phyloP scores from a whole-genome alignment of 305 asterid species.

The Fraxinus nigra region DNA sequence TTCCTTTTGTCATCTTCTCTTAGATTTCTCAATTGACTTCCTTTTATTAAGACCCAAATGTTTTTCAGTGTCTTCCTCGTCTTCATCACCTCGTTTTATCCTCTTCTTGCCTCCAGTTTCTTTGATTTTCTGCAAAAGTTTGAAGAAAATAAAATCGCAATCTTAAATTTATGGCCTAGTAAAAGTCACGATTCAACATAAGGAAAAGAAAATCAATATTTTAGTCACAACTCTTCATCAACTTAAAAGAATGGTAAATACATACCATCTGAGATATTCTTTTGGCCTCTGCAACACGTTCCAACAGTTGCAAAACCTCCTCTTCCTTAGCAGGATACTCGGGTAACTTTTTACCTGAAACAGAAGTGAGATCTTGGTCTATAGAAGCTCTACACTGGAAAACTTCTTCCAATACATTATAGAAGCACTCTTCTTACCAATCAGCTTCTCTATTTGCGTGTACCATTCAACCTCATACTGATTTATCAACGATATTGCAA shows the following conservation, averaged over 20 bases:
- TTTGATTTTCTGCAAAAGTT: conserved; percentile 56
- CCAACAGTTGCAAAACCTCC: conserved; percentile 63
- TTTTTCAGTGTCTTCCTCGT: conserved; percentile 50
- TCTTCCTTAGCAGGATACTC: conserved; percentile 67
- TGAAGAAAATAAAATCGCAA: not conserved
- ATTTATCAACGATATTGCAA: conserved; percentile 74
- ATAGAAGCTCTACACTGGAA: not conserved
- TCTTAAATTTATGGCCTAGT: not conserved
- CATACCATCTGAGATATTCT: conserved; percentile 68
- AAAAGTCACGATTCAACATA: not conserved
- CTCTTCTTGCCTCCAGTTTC: conserved; percentile 55
- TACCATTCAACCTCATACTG: conserved; percentile 92
- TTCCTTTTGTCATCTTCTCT: conserved; percentile 22
- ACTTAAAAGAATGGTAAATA: not conserved
- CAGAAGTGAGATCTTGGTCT: conserved; percentile 13
- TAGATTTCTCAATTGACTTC: conserved; percentile 34
- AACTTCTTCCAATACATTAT: conserved; percentile 7
- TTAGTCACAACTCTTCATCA: conserved; percentile 10
- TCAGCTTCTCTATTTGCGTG: conserved; percentile 74
- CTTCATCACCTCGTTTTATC: conserved; percentile 54
- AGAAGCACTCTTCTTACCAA: conserved; percentile 43
- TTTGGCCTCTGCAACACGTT: conserved; percentile 76
- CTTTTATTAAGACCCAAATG: conserved; percentile 41
- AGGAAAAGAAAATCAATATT: not conserved
- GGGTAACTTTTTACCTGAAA: conserved; percentile 68